These are phyloP conservation scores for Kwoniella sp. DNA, from an alignment of 768 basidiomycete genomes.

Conservation along the genomic window DNA sequence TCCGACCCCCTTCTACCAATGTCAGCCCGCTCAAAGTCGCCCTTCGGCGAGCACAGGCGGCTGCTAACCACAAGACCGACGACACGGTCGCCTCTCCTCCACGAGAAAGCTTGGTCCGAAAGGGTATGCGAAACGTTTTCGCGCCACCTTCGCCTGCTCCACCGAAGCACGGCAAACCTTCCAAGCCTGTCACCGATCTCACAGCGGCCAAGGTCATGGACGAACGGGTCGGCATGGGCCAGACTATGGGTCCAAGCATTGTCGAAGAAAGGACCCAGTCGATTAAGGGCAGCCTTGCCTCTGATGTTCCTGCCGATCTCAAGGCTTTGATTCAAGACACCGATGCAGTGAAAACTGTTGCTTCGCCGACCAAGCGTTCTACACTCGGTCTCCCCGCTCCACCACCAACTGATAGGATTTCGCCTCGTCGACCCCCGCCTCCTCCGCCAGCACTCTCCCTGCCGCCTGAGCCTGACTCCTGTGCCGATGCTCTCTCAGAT, in stretches of 20 bases:
- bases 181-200: neutral
- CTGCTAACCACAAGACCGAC: conserved; percentile 8
- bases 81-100: conserved; percentile 11
- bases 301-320: conserved; percentile 30
- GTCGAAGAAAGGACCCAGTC: conserved; percentile 5
- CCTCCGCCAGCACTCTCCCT: conserved; percentile 35
- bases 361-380: conserved; percentile 10
- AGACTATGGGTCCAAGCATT: conserved; percentile 13
- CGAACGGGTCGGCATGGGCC: conserved; percentile 18
- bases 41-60: conserved; percentile 39
- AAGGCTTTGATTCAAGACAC: conserved; percentile 14
- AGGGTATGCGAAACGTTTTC: conserved; percentile 47
- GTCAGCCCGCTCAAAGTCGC: conserved; percentile 50
- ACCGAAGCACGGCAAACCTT: conserved; percentile 10
- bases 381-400: conserved; percentile 34
- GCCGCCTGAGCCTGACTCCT: conserved; percentile 18
- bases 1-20: conserved; percentile 22
- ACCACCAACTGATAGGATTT: conserved; percentile 20
- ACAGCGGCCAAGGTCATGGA: conserved; percentile 18
- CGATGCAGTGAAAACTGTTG: conserved; percentile 2
- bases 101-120: conserved; percentile 37
- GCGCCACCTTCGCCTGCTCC: conserved; percentile 40
- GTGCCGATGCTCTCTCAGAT: neutral
- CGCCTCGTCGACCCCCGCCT: conserved; percentile 27
- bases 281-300: conserved; percentile 5